Evolutionary conservation across 148 eudicot species (phyloP).

Genomic region (Polygonum aviculare): DNA sequence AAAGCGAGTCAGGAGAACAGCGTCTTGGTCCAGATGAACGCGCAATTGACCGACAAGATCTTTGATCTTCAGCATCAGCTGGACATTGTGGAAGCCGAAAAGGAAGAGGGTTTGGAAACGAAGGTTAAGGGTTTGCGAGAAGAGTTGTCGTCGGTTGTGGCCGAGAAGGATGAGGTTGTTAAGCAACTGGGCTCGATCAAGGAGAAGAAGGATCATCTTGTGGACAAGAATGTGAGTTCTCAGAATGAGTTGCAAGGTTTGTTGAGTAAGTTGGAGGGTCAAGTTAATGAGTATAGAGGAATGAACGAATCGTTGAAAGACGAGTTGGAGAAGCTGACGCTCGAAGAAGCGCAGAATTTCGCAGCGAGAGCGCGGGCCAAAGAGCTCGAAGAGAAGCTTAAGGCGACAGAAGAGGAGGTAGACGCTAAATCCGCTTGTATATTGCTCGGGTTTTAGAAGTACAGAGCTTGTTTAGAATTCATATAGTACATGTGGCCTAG

Average conservation of each 20-base stretch:
- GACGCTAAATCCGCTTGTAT: no score
- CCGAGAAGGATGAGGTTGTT: conserved; percentile 45
- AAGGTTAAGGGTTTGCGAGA: conserved; percentile 37
- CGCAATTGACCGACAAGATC: conserved; percentile 47
- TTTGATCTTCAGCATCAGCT: conserved; percentile 56
- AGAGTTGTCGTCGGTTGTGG: conserved; percentile 27
- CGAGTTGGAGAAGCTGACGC: conserved; percentile 37
- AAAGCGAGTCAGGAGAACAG: conserved; percentile 45
- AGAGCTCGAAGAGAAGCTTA: conserved; percentile 48
- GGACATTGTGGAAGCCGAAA: conserved; percentile 31
- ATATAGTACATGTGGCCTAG: no score
- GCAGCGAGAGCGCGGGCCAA: conserved; percentile 29
- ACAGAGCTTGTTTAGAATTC: no score
- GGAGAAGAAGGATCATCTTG: conserved; percentile 47
- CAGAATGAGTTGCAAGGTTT: conserved; percentile 35
- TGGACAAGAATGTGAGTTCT: conserved; percentile 29
- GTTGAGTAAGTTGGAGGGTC: conserved; percentile 40
- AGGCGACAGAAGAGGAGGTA: conserved; percentile 48
- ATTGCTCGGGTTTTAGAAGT: no score
- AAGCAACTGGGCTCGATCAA: conserved; percentile 28
- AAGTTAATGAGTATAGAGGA: conserved; percentile 36
- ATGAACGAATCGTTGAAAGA: conserved; percentile 33
- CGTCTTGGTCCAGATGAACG: conserved; percentile 47
- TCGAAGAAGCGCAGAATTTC: conserved; percentile 37
- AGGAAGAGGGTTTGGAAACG: conserved; percentile 38